phyloP scores from a whole-genome alignment of 2,329 filamentous ascomycete species.

The Microsporum audouinii region DNA sequence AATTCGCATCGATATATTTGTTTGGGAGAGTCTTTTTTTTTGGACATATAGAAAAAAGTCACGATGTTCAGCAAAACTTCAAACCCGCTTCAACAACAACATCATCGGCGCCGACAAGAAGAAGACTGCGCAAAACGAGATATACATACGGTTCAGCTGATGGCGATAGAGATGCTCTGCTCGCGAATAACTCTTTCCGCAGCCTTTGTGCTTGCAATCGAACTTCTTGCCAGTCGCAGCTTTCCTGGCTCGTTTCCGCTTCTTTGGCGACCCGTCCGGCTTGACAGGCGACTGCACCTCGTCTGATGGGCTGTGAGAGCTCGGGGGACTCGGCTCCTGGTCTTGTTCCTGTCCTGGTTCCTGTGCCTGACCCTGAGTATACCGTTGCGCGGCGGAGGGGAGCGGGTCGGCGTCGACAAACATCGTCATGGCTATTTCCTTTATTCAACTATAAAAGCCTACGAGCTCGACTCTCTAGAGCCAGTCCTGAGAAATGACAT shows the following conservation, averaged over 20 bases:
- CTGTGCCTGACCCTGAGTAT: neutral
- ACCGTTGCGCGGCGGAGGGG: neutral
- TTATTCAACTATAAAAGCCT: neutral
- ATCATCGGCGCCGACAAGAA: neutral
- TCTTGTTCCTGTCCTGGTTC: neutral
- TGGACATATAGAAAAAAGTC: neutral
- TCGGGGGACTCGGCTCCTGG: neutral
- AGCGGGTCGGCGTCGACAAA: neutral
- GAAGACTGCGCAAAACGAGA: neutral
- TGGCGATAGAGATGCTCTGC: conserved; percentile 95
- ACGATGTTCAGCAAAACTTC: neutral
- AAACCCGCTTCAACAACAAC: neutral
- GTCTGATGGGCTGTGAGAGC: neutral
- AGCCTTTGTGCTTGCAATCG: conserved; percentile 72
- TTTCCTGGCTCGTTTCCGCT: conserved; percentile 36
- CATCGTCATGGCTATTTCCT: neutral
- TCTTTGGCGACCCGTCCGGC: conserved; percentile 23
- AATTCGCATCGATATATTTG: conserved; percentile 92
- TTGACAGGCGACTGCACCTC: neutral
- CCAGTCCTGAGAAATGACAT: conserved; percentile 2
- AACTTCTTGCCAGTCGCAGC: conserved; percentile 46
- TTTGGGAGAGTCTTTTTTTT: conserved; percentile 64
- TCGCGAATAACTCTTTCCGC: conserved; percentile 90
- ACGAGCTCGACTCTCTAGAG: conserved; percentile 2
- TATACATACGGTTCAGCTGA: conserved; percentile 72